Evolutionary conservation across 805 yeast species (phyloP), one percentile per base, ranked within the genome.

Genomic region (Saturnispora kantuleensis): DNA sequence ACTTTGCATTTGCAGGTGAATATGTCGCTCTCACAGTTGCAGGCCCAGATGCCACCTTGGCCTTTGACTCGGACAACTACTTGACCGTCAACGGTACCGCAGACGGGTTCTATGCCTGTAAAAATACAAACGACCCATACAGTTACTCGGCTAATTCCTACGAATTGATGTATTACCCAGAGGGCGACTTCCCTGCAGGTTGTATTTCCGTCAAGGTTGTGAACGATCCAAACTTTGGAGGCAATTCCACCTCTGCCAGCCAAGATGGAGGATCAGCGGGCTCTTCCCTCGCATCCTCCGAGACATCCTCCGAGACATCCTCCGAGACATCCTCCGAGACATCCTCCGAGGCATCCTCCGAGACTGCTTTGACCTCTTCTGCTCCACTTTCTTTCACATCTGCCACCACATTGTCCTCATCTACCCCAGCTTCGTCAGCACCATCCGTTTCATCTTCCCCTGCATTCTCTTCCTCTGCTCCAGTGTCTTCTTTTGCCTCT

Each of bases 41-140:
- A 30, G 41, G 35, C 16, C 29, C 51, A 7, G 37, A 39, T 58
- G 52, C 31, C 37, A 41, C 26, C n/a, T 15, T 47, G 16, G n/a
- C 45, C 12, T 50, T 55, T 32, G 47, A 35, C 35, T 13, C 12
- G 13, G 52, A 52, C 41, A 62, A 56, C 29, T 42, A 47, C 21
- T 52, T 68, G 38, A 39, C 45, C 15, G 56, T 58, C 47, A 52
- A 59, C 38, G 65, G 66, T 34, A 43, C 63, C 15, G 18, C 59
- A 21, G 49, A 49, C 16, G 58, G 59, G 18, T 67, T 69, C 59
- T 64, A 55, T 51, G 74, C 69, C 43, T 64, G 65, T 50, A 66
- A 60, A 62, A 65, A 69, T 61, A 59, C 65, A 44, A 52, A 52
- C 37, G 76, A 71, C 52, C 71, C 73, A 12, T 70, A 70, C 62